Evolutionary conservation across 1,284 basidiomycete genomes (phyloP), one percentile per base, ranked within the genome.

Genomic region (Paramarasmius palmivorus): DNA sequence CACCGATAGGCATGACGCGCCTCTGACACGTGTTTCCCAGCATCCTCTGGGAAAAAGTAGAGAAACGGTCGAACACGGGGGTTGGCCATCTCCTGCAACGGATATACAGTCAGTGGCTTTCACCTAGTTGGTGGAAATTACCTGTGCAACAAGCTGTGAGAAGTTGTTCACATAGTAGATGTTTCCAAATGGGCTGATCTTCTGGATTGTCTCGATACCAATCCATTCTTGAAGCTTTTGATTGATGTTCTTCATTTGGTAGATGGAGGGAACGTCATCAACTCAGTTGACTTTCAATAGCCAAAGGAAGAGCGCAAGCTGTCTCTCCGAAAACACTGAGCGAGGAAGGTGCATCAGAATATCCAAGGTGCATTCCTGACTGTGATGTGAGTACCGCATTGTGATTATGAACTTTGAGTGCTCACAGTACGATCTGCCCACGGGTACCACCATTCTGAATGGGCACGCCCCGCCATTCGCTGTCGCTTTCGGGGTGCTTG

Each of bases 271-370:
- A 17, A 74, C 63, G 41, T 66, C 57, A 9, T 61, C 37, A 3
- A 72, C 61, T 9, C 62, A 54, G 41, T 66, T 67, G 8, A 65
- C 57, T 5, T 50, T 48, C 8, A 72, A 55, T 1, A 69, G 51
- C 69, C 68, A 73, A 0, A 66, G 56, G 23, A 73, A 63, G 0
- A 71, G 49, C 34, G 71, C 69, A 4, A 69, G 59, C 45, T 72
- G 68, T 2, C 58, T 54, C 1, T 65, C 55, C 0, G 68, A 72
- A 40, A 72, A 72, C 2, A 65, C 63, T 1, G 70, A 72, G 2
- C 65, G 62, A 1, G 70, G 70, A 0, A 73, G 60, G 49, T 71
- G 69, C 63, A 66, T 69, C 0, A 72, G 38, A 8, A 70, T 61
- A 42, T 73, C 68, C 0, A 73, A 53, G 1, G 67, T 65, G 68